Conservation (phyloP, 2,329 filamentous ascomycete genomes). For the Ophiostoma quercus region DNA sequence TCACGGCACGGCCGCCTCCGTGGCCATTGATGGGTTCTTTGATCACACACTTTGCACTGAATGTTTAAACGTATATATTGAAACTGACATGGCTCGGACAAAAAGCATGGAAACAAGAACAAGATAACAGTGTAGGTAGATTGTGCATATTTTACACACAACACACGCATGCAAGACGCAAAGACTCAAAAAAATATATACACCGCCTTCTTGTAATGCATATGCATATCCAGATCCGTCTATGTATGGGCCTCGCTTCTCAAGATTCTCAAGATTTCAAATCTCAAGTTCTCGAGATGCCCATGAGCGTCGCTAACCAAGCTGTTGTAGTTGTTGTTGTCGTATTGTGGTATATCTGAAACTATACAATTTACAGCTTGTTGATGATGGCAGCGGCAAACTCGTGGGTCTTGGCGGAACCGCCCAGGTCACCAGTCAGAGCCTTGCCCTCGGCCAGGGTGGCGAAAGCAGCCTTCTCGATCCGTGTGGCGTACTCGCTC, state of each 20-base stretch:
- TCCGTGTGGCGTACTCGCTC: conserved; percentile 73
- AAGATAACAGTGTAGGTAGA: conserved; percentile 9
- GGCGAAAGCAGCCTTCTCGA: conserved; percentile 92
- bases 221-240: conserved; percentile 11
- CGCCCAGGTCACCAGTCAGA: conserved; percentile 92
- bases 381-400: conserved; percentile 87
- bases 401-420: conserved; percentile 92
- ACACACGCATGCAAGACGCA: conserved; percentile 14
- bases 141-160: neutral
- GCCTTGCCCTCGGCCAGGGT: conserved; percentile 93
- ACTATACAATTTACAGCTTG: conserved; percentile 46
- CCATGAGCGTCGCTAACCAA: neutral
- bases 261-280: neutral
- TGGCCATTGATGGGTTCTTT: neutral
- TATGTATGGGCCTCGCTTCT: neutral
- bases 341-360: neutral
- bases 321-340: neutral
- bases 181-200: conserved; percentile 16
- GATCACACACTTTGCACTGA: neutral
- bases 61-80: neutral
- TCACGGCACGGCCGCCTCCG: conserved; percentile 12
- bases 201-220: conserved; percentile 8
- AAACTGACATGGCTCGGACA: neutral
- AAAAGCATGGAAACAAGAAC: neutral
- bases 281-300: conserved; percentile 1